A percentile compares a stretch with the other conserved stretches of the same genome.
Conservation (phyloP, 1,139 yeast genomes). For the Suhomyces wounanorum region DNA sequence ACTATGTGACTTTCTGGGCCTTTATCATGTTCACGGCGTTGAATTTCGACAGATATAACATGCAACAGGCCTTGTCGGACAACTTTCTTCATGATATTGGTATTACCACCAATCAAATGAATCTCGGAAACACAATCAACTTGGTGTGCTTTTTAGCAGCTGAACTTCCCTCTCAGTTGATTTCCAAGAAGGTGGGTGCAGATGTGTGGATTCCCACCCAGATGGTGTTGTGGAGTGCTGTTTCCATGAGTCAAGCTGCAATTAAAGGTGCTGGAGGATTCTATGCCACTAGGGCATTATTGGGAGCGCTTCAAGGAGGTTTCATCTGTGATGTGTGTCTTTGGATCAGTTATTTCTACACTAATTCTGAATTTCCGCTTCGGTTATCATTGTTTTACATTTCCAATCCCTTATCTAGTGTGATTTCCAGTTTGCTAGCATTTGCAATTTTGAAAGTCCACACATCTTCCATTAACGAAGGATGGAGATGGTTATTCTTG, state of each 20-base stretch:
- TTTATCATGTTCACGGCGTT: slow-evolving; percentile 34
- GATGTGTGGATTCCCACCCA: slow-evolving; percentile 37
- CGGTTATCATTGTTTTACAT: slow-evolving; percentile 55
- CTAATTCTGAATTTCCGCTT: slow-evolving; percentile 49
- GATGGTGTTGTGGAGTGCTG: slow-evolving; percentile 29
- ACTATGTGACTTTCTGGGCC: slow-evolving; percentile 34
- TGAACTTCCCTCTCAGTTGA: slow-evolving; percentile 36
- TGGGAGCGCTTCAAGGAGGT: slow-evolving; percentile 58
- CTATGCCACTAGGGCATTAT: slow-evolving; percentile 44
- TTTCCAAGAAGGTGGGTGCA: slow-evolving; percentile 37
- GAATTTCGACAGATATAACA: slow-evolving; percentile 34
- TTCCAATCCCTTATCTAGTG: slow-evolving; percentile 38
- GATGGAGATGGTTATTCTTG: slow-evolving; percentile 69
- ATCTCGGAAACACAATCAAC: slow-evolving; percentile 33
- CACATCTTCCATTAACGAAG: slow-evolving; percentile 40
- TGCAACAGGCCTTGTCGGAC: slow-evolving; percentile 33
- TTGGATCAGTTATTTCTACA: slow-evolving; percentile 60
- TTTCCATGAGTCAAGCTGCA: slow-evolving; percentile 28
- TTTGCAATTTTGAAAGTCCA: slow-evolving; percentile 47
- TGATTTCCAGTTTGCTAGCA: slow-evolving; percentile 47
- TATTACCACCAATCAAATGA: slow-evolving; percentile 32
- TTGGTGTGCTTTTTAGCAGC: slow-evolving; percentile 35
- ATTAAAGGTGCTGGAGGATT: slow-evolving; percentile 29
- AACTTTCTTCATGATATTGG: slow-evolving; percentile 30
- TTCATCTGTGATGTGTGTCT: slow-evolving; percentile 56